Evolutionary conservation across 768 basidiomycete species (phyloP), one percentile per base, ranked within the genome.

Genomic region (Hebeloma cylindrosporum): DNA sequence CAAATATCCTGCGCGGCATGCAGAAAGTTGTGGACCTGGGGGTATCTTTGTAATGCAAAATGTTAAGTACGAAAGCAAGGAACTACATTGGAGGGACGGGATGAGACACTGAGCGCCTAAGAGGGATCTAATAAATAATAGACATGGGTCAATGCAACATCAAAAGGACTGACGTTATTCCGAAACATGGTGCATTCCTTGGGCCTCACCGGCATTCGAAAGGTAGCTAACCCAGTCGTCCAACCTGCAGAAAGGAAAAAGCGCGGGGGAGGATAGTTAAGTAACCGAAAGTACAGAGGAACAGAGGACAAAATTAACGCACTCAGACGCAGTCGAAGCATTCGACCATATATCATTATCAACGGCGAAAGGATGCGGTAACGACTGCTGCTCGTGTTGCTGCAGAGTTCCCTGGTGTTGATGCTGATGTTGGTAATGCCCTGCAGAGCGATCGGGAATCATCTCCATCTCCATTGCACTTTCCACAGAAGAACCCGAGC

Each of bases 271-370:
- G n/a, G n/a, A n/a, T n/a, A n/a, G 26, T 29, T 18, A 45, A 44
- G 30, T 48, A 40, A 30, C 40, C 46, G 4, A 20, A 16, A 21
- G 17, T 17, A 44, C 16, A 23, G 13, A 17, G 30, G 21, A 27
- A 33, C 13, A 8, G 36, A 30, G 32, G 27, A 31, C 20, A 35
- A 34, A 47, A 44, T 16, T 41, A 5, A 67, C 83, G 61, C 58
- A 85, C 83, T 82, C 81, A 52, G 82, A 83, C 11, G 78, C 75
- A 8, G 73, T 70, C 1, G 83, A 82, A n/a, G 82, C 79, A 47
- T 67, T 73, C 1, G 79, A 80, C 83, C 85, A 87, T 80, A 86
- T 82, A 51, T 77, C 77, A 39, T 65, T 66, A 52, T 82, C 74
- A 41, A n/a, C n/a, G n/a, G 74, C 60, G 29, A 59, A 57, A 5